phyloP scores from a whole-genome alignment of 2,329 filamentous ascomycete species.

The Colletotrichum simmondsii region DNA sequence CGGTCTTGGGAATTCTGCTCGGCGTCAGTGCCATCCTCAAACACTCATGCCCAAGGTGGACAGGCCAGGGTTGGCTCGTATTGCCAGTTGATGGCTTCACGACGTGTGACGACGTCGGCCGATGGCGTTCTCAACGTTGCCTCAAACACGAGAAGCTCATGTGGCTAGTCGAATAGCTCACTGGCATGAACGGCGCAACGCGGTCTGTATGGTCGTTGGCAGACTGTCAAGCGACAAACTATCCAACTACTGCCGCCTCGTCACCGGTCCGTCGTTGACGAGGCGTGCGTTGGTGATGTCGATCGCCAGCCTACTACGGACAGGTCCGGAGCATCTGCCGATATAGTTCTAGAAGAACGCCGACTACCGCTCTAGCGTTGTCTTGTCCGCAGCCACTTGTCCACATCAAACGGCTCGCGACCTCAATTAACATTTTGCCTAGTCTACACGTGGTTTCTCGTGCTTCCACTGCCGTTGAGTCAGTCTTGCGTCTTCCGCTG shows the following conservation, averaged over 20 bases:
- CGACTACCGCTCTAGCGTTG: background rate
- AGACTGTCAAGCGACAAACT: background rate
- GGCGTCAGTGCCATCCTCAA: background rate
- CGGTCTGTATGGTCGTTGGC: background rate
- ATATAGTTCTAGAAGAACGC: background rate
- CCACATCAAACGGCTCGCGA: background rate
- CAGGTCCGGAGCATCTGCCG: background rate
- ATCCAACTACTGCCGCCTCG: background rate
- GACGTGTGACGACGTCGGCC: background rate
- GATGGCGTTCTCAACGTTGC: background rate
- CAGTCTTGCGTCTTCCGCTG: constrained; percentile 5
- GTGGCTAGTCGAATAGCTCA: background rate
- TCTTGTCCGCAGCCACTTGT: background rate
- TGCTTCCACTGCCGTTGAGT: constrained; percentile 4
- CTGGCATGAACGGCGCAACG: background rate
- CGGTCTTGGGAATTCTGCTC: constrained; percentile 16
- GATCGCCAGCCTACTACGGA: constrained; percentile 9
- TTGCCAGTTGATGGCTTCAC: background rate
- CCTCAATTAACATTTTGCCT: background rate
- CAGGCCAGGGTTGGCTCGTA: background rate
- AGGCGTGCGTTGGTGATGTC: background rate
- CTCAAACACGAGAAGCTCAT: background rate
- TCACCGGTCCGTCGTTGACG: background rate
- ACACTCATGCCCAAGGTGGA: background rate
- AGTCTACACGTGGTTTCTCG: background rate